A percentile compares a stretch with the other conserved stretches of the same genome.
Evolutionary conservation across 1,284 basidiomycete genomes (phyloP).

Genomic region (Trichosporon ovoides): DNA sequence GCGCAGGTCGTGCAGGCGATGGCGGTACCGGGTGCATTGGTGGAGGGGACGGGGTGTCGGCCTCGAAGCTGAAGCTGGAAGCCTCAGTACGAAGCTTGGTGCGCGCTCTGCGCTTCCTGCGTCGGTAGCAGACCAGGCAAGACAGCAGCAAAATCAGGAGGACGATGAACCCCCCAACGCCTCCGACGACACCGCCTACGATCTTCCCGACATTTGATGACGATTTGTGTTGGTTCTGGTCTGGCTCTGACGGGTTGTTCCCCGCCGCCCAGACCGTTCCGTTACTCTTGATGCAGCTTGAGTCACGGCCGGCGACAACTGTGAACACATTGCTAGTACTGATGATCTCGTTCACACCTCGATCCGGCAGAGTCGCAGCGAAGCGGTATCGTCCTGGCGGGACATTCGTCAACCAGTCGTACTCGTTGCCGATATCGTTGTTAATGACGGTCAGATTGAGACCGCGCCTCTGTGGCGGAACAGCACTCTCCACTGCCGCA

Average conservation of each 20-base stretch:
- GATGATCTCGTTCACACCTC: conserved; percentile 1
- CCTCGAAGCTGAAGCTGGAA: neutral
- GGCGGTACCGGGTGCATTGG: neutral
- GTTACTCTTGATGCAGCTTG: conserved; percentile 1
- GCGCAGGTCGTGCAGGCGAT: neutral
- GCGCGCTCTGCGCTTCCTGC: neutral
- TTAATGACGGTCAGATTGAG: neutral
- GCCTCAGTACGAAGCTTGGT: neutral
- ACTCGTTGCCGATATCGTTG: neutral
- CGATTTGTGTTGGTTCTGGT: neutral
- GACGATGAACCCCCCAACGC: neutral
- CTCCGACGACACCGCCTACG: conserved; percentile 1
- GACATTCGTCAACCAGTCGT: neutral
- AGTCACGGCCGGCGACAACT: neutral
- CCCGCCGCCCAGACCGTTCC: conserved; percentile 2
- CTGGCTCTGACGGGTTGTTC: neutral
- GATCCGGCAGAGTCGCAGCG: conserved; percentile 1
- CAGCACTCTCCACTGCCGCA: neutral
- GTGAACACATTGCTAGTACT: conserved; percentile 2
- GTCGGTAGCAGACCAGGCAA: neutral
- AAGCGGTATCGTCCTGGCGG: neutral
- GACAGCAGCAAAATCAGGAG: neutral
- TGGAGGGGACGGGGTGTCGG: neutral
- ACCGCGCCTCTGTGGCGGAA: neutral
- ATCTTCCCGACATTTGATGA: conserved; percentile 1